Evolutionary conservation across 441 rosid species (phyloP).

Genomic region (Euphorbia schlechtendalii): DNA sequence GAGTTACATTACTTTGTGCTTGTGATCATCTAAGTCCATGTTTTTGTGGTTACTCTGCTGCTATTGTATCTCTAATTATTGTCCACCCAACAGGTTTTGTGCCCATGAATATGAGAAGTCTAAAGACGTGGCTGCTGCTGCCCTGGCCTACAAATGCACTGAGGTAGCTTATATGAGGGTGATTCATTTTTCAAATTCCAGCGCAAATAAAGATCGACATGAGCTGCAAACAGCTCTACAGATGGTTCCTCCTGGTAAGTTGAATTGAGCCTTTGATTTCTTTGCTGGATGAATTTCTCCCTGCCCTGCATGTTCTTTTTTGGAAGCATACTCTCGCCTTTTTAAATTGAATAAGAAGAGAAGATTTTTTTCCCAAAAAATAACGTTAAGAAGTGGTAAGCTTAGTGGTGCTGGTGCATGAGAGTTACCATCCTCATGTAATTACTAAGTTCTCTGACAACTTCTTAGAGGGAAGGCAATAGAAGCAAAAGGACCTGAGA

Average conservation of each 20-base stretch:
- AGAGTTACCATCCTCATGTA: slow-evolving; percentile 2
- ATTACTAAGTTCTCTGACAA: neutral
- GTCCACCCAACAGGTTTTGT: slow-evolving; percentile 55
- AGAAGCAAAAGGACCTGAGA: neutral
- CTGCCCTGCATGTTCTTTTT: neutral
- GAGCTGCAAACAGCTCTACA: slow-evolving; percentile 71
- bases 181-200: slow-evolving; percentile 50
- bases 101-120: slow-evolving; percentile 93
- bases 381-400: neutral
- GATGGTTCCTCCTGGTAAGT: slow-evolving; percentile 80
- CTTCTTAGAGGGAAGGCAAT: neutral
- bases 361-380: neutral
- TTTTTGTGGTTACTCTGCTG: neutral
- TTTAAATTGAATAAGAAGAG: neutral
- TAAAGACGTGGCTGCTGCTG: slow-evolving; percentile 87
- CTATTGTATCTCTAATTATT: slow-evolving; percentile 9
- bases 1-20: neutral
- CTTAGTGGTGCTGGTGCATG: slow-evolving; percentile 1
- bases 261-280: slow-evolving; percentile 2
- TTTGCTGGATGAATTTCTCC: neutral
- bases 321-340: neutral
- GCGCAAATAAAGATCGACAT: slow-evolving; percentile 60
- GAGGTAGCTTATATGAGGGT: slow-evolving; percentile 95
- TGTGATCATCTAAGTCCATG: neutral
- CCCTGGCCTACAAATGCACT: slow-evolving; percentile 93